Evolutionary conservation across 768 basidiomycete species (phyloP).

Genomic region (Lactifluus echinatus): DNA sequence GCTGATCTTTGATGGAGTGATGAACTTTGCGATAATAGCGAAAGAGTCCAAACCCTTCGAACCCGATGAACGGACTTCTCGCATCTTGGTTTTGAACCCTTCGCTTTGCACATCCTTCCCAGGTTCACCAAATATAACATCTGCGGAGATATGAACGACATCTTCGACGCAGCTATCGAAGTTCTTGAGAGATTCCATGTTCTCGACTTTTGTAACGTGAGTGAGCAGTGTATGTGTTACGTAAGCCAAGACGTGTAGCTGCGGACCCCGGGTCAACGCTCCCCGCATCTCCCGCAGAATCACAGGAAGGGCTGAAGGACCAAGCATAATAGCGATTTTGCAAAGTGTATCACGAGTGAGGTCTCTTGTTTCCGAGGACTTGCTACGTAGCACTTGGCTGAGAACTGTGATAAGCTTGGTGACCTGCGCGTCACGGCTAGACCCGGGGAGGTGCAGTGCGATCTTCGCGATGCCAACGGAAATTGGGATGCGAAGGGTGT

Average conservation of each 20-base stretch:
- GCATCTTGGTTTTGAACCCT: slow-evolving; percentile 91
- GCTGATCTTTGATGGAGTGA: slow-evolving; percentile 71
- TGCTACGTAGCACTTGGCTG: slow-evolving; percentile 86
- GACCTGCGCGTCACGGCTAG: slow-evolving; percentile 57
- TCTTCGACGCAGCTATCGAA: slow-evolving; percentile 76
- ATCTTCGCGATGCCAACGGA: slow-evolving; percentile 81
- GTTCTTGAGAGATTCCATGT: slow-evolving; percentile 43
- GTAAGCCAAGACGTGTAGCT: slow-evolving; percentile 86
- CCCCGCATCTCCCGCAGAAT: slow-evolving; percentile 75
- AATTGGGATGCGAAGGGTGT: slow-evolving; percentile 80
- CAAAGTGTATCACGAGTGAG: slow-evolving; percentile 74
- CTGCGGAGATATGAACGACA: slow-evolving; percentile 71
- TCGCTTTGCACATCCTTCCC: slow-evolving; percentile 81
- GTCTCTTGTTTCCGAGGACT: slow-evolving; percentile 88
- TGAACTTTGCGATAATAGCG: slow-evolving; percentile 64
- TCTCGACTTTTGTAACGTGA: slow-evolving; percentile 62
- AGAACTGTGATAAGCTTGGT: slow-evolving; percentile 72
- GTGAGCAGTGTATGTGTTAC: slow-evolving; percentile 73
- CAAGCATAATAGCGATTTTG: slow-evolving; percentile 66
- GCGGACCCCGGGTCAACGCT: slow-evolving; percentile 84
- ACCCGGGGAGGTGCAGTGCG: slow-evolving; percentile 66
- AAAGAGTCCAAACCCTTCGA: slow-evolving; percentile 85
- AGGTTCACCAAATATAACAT: slow-evolving; percentile 91
- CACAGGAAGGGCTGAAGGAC: slow-evolving; percentile 62
- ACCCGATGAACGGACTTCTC: slow-evolving; percentile 77